Conservation (phyloP, 805 yeast genomes). For the Barnettozyma siamensis region DNA sequence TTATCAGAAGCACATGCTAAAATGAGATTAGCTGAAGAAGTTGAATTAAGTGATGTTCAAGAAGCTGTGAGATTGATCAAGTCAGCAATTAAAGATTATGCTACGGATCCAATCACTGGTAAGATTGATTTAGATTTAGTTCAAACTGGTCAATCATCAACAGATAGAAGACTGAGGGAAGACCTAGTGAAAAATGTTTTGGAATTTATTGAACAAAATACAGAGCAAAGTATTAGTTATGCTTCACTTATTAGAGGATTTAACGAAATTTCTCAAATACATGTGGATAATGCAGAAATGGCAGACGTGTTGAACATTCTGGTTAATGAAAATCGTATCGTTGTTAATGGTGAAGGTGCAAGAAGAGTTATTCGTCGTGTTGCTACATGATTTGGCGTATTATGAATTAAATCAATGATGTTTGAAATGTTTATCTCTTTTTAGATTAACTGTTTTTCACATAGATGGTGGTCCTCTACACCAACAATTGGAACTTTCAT, state of each 20-base stretch:
- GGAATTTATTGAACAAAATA: conserved; percentile 41
- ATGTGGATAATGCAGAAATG: conserved; percentile 67
- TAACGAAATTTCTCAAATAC: conserved; percentile 58
- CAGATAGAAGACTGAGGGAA: conserved; percentile 72
- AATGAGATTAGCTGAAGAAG: conserved; percentile 73
- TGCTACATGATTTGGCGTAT: neutral
- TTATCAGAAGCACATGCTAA: conserved; percentile 96
- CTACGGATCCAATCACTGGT: conserved; percentile 96
- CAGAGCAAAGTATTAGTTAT: conserved; percentile 47
- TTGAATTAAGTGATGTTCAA: conserved; percentile 73
- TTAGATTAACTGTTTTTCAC: too few relatives aligned
- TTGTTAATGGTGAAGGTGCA: conserved; percentile 66
- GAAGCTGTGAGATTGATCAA: conserved; percentile 93
- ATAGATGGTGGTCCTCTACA: conserved; percentile 44
- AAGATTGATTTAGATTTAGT: conserved; percentile 95
- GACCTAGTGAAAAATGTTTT: conserved; percentile 63
- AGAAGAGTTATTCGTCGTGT: conserved; percentile 46
- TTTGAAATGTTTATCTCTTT: too few relatives aligned
- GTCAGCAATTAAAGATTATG: conserved; percentile 94
- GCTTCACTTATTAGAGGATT: conserved; percentile 53
- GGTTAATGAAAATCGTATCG: conserved; percentile 64
- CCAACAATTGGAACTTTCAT: conserved; percentile 62
- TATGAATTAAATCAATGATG: too few relatives aligned
- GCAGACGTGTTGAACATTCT: conserved; percentile 61
- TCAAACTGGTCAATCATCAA: conserved; percentile 90